Base-by-base conservation (phyloP, 2,329 filamentous ascomycete species). In the Hymenoscyphus occultus region DNA sequence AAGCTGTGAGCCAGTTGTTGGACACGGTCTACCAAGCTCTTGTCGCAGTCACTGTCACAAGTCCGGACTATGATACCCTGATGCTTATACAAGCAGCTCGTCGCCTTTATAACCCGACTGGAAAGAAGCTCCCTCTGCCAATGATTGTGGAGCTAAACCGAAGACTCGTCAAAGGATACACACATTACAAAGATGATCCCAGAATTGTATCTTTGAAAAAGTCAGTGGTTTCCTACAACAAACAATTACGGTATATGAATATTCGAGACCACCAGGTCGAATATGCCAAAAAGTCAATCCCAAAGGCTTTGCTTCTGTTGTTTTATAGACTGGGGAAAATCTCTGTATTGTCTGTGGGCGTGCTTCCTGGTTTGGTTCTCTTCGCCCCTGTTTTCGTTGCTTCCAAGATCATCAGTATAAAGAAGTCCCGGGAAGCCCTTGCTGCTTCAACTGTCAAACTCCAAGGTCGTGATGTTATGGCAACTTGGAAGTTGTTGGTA, bases 181-280 rank as follows among this genome's bases (percentile, higher is more conserved):
- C 97, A 71, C 89, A 64, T 48, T 64, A 64, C 88, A 66, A 88
- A 93, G 60, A 93, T 97, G 71, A 82, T 90, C 82, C 86, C 31
- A 80, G 97, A 42, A 90, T 89, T 70, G 84, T 87, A 56, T 85
- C 87, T 5, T 90, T 97, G 66, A 87, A 89, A 70, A 84, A 88
- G 60, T 98, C 62, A 3, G 62, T 64, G 6, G 16, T 56, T 32
- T 32, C 35, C 12, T 64, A 97, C 82, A 97, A 97, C 80, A 86
- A 86, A 69, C 86, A 92, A 75, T 85, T 97, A 45, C 87, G 90
- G 64, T 89, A 93, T 68, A 85, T 98, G 61, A 92, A 91, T 71
- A 86, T 98, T 66, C 90, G 91, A 65, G 94, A 98, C 75, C 94
- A 98, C 76, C 94, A 98, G 80, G 91, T 99, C 39, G 89, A 93